A percentile compares a stretch with the other conserved stretches of the same genome.
phyloP scores from a whole-genome alignment of 2,329 filamentous ascomycete species.

The Microdochium paspali region DNA sequence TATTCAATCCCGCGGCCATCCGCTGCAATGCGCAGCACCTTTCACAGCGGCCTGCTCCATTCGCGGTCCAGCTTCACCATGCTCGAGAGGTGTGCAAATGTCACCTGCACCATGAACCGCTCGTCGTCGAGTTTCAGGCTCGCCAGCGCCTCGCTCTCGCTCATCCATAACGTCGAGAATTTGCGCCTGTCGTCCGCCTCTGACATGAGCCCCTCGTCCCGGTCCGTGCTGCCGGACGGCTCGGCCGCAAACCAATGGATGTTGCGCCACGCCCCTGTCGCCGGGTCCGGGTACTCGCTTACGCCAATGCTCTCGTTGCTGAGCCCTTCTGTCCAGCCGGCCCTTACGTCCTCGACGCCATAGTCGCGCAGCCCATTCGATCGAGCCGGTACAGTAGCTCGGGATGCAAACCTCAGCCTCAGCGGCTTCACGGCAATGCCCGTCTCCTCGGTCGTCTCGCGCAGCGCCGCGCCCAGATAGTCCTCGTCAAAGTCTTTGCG shows the following conservation, averaged over 20 bases:
- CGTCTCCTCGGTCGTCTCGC: constrained; percentile 38
- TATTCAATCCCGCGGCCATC: too few species aligned
- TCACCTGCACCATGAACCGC: constrained; percentile 18
- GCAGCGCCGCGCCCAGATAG: constrained; percentile 29
- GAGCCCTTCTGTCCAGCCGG: constrained; percentile 15
- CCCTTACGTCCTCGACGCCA: constrained; percentile 1
- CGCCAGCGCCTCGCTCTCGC: constrained; percentile 13
- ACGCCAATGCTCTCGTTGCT: constrained; percentile 17
- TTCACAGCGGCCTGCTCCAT: constrained; percentile 3
- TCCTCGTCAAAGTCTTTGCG: constrained; percentile 36
- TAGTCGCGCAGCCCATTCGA: constrained; percentile 12
- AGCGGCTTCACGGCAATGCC: constrained; percentile 29
- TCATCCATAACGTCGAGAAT: constrained; percentile 17
- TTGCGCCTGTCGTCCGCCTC: constrained; percentile 15
- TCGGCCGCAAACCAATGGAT: constrained; percentile 16
- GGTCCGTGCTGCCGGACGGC: constrained; percentile 9
- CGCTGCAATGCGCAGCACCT: neutral
- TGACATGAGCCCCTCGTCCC: constrained; percentile 16
- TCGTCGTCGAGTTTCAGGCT: constrained; percentile 19
- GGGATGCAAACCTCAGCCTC: constrained; percentile 29
- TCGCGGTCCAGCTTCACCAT: constrained; percentile 16
- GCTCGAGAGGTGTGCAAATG: constrained; percentile 14
- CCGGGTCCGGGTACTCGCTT: constrained; percentile 21
- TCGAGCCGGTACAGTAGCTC: constrained; percentile 25
- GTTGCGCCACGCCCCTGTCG: constrained; percentile 16